Conservation (phyloP, 1,284 basidiomycete species). For the Gomphus bonarii region DNA sequence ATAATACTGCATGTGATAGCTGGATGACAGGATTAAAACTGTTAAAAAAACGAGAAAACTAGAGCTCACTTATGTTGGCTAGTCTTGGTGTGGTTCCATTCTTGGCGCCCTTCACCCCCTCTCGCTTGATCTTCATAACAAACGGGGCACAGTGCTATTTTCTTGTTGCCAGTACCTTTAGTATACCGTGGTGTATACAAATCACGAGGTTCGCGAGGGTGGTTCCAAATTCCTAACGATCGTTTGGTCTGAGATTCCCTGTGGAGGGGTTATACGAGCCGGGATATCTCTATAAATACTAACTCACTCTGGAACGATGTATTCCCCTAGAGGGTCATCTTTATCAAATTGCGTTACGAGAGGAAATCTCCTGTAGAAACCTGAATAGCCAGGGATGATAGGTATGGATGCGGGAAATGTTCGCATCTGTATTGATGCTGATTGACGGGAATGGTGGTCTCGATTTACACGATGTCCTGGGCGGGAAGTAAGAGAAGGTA, state of each 20-base stretch:
- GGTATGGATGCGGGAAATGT: not conserved
- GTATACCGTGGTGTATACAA: slow-evolving; percentile 74
- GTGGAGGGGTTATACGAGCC: not conserved
- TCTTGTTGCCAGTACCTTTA: slow-evolving; percentile 54
- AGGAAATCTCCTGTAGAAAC: slow-evolving; percentile 8
- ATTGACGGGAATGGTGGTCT: not conserved
- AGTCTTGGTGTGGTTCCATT: slow-evolving; percentile 72
- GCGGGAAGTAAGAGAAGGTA: not conserved
- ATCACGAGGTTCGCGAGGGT: slow-evolving; percentile 47
- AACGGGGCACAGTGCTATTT: slow-evolving; percentile 70
- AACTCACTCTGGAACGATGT: not conserved
- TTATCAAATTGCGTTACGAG: slow-evolving; percentile 5
- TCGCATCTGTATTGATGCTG: not conserved
- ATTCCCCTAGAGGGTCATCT: not conserved
- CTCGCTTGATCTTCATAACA: slow-evolving; percentile 52
- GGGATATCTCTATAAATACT: not conserved
- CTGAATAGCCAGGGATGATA: slow-evolving; percentile 3
- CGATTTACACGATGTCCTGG: not conserved
- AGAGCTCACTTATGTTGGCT: slow-evolving; percentile 68
- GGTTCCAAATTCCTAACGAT: slow-evolving; percentile 28
- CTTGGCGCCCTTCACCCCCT: slow-evolving; percentile 51
- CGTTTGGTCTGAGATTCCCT: slow-evolving; percentile 1
- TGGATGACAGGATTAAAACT: slow-evolving; percentile 17
- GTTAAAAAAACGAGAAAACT: slow-evolving; percentile 7
- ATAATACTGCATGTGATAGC: slow-evolving; percentile 71